Evolutionary conservation across 1,284 basidiomycete genomes (phyloP).

Genomic region (Cryptococcus depauperatus): DNA sequence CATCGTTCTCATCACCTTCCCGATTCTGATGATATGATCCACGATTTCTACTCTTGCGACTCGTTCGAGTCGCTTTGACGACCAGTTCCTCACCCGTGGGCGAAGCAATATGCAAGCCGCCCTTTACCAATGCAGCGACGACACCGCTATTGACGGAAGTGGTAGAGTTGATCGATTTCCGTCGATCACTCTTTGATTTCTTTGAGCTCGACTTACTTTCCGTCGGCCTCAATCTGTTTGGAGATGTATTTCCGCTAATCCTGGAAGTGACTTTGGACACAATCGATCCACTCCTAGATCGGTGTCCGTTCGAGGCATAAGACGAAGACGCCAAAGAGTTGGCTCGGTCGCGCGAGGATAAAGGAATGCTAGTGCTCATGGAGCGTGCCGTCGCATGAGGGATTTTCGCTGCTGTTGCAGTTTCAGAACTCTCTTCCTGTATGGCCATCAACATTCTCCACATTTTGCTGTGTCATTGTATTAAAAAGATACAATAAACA

Average conservation of each 20-base stretch:
- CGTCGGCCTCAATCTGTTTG: constrained; percentile 11
- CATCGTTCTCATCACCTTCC: constrained; percentile 53
- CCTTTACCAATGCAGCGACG: constrained; percentile 33
- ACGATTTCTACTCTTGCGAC: constrained; percentile 6
- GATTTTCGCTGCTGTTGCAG: background rate
- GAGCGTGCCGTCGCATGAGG: background rate
- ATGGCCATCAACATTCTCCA: background rate
- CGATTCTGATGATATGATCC: constrained; percentile 22
- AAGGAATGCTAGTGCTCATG: background rate
- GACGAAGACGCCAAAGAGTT: constrained; percentile 8
- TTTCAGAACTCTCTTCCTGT: background rate
- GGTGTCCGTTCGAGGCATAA: background rate
- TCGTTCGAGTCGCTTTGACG: constrained; percentile 1
- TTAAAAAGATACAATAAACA: too few relatives aligned
- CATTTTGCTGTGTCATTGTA: too few relatives aligned
- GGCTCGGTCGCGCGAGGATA: constrained; percentile 6
- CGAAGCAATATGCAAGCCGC: constrained; percentile 23
- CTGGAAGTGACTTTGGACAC: constrained; percentile 16
- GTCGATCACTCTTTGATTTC: constrained; percentile 18
- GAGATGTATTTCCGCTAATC: constrained; percentile 4
- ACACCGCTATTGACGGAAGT: constrained; percentile 17
- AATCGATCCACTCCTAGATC: constrained; percentile 18
- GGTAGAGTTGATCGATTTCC: constrained; percentile 21
- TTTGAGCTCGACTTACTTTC: constrained; percentile 18
- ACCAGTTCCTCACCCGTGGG: constrained; percentile 5